phyloP scores from a whole-genome alignment of 2,329 filamentous ascomycete genomes.

The Penicillium crustosum region DNA sequence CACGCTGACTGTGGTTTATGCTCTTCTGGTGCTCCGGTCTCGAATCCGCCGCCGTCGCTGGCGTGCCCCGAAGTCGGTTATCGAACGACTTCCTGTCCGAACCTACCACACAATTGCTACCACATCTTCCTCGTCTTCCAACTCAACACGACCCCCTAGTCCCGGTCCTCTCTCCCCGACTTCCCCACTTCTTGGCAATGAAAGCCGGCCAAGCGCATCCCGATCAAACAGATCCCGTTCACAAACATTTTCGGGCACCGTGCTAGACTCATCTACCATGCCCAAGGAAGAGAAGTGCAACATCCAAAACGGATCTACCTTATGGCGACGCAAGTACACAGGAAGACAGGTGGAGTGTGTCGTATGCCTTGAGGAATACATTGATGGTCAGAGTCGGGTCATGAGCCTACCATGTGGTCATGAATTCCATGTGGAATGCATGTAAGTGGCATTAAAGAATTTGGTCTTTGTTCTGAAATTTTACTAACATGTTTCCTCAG shows the following conservation, averaged over 20 bases:
- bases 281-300: constrained; percentile 49
- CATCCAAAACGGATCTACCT: constrained; percentile 31
- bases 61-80: constrained; percentile 95
- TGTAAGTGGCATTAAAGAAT: constrained; percentile 63
- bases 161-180: constrained; percentile 67
- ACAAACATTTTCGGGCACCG: constrained; percentile 37
- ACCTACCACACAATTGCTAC: constrained; percentile 85
- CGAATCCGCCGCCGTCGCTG: constrained; percentile 86
- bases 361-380: constrained; percentile 93
- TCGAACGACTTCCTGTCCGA: constrained; percentile 89
- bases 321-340: constrained; percentile 58
- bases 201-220: constrained; percentile 29
- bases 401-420: constrained; percentile 98
- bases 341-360: constrained; percentile 81
- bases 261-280: constrained; percentile 22
- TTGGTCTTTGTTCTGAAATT: not conserved
- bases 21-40: constrained; percentile 79
- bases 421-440: constrained; percentile 97
- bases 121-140: constrained; percentile 59
- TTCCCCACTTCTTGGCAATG: constrained; percentile 67
- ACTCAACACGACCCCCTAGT: constrained; percentile 59
- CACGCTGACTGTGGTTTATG: constrained; percentile 89
- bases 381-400: constrained; percentile 88
- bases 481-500: constrained; percentile 48
- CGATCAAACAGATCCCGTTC: constrained; percentile 38